phyloP scores from a whole-genome alignment of 108 stramenopile species.

The Pseudonitzschia multistriata region DNA sequence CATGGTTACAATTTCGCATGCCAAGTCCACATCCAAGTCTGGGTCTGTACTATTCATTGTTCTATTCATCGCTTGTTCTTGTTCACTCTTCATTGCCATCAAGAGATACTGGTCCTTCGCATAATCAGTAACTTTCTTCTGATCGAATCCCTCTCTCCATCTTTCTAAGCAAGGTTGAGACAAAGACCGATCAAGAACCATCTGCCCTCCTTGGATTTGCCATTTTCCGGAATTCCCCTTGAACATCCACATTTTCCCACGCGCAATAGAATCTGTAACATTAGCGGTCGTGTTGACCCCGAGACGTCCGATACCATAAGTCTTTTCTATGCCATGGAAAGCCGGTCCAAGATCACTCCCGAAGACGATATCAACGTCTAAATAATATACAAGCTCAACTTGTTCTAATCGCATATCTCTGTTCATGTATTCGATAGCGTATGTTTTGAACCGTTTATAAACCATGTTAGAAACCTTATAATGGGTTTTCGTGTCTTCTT shows the following conservation, averaged over 20 bases:
- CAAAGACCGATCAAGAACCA: conserved; percentile 16
- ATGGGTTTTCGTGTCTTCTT: conserved; percentile 6
- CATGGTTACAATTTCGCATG: conserved; percentile 18
- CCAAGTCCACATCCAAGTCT: not conserved
- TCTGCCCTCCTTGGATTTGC: conserved; percentile 23
- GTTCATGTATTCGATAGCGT: conserved; percentile 16
- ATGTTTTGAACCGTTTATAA: conserved; percentile 26
- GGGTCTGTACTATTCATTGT: not conserved
- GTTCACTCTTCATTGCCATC: not conserved
- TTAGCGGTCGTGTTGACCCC: not conserved
- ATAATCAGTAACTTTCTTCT: not conserved
- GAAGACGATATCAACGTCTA: conserved; percentile 23
- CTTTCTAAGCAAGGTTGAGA: conserved; percentile 15
- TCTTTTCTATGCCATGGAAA: conserved; percentile 13
- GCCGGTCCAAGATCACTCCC: not conserved
- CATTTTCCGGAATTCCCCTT: conserved; percentile 9
- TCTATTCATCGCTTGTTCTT: not conserved
- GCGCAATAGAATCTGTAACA: not conserved
- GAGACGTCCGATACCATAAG: conserved; percentile 8
- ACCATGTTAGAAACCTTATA: conserved; percentile 6
- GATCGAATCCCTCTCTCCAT: conserved; percentile 17
- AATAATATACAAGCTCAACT: conserved; percentile 19
- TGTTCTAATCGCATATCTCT: conserved; percentile 11
- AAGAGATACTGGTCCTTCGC: conserved; percentile 16
- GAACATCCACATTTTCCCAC: conserved; percentile 21